Conservation (phyloP, 2,329 filamentous ascomycete species). For the Talaromyces sp. region DNA sequence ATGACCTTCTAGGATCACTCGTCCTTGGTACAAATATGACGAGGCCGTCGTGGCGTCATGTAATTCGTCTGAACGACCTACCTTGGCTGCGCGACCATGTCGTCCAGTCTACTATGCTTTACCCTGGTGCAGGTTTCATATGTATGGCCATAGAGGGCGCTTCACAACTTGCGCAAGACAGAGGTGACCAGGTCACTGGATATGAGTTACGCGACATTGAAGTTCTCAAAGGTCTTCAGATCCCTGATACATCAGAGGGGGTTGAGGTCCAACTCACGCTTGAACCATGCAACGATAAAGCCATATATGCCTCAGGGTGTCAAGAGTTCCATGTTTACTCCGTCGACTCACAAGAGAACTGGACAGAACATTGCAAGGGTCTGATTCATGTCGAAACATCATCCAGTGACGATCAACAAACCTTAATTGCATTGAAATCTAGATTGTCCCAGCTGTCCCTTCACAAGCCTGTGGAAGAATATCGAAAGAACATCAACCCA, state of each 20-base stretch:
- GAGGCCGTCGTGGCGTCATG: background rate
- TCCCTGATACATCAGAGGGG: background rate
- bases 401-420: background rate
- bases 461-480: background rate
- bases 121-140: background rate
- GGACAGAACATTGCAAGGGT: background rate
- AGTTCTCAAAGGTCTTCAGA: background rate
- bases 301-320: background rate
- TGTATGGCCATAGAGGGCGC: background rate
- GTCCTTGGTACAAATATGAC: background rate
- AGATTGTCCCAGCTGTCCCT: background rate
- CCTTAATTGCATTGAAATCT: background rate
- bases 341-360: background rate
- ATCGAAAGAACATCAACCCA: background rate
- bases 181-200: background rate
- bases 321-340: background rate
- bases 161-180: background rate
- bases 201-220: background rate
- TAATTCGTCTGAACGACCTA: background rate
- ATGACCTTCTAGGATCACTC: slow-evolving; percentile 4
- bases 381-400: background rate
- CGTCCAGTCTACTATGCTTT: background rate
- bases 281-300: background rate
- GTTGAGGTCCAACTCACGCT: background rate
- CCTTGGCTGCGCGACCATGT: background rate